Base-by-base conservation (phyloP, 1,284 basidiomycete species). In the Flammula alnicola region DNA sequence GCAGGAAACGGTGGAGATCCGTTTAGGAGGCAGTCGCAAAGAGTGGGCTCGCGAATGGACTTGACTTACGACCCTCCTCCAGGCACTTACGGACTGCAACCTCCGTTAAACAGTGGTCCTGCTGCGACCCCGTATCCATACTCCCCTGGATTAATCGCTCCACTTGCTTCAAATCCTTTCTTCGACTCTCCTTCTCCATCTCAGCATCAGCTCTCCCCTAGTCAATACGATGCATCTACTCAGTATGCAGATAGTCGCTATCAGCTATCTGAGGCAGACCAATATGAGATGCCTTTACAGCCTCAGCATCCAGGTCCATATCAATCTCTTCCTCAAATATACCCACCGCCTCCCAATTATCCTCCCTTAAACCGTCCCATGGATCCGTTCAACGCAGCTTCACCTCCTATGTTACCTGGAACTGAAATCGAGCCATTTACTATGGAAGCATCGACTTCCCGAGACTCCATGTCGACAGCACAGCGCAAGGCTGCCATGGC, bases 401-500 rank as follows among this genome's bases (percentile, higher is more conserved):
- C n/a, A n/a, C n/a, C n/a, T n/a, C n/a, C n/a, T n/a, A n/a, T n/a
- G n/a, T n/a, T n/a, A n/a, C 45, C 38, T 14, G 23, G 12, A 11
- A 44, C 35, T 19, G 36, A 40, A 25, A 19, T 17, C 7, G 39
- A 33, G 9, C 37, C 45, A 20, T 44, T 40, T 7, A 46, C 49
- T 14, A 33, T n/a, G n/a, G n/a, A n/a, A n/a, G n/a, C n/a, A n/a
- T 46, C 50, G 25, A 51, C 57, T 6, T 48, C 58, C n/a, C n/a
- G n/a, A n/a, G 27, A 51, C 47, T 57, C 64, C 2, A 61, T 61
- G 46, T 74, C 80, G 1, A 66, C 71, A 36, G 68, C 71, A 37
- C 74, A 73, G 41, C 70, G 74, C 43, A 84, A 83, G 65, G 80
- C 78, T 11, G 72, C 73, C 1, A 72, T 77, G 70, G 76, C 80